Evolutionary conservation across 805 yeast species (phyloP), one percentile per base, ranked within the genome.

Genomic region (Metahyphopichia silvanorum): DNA sequence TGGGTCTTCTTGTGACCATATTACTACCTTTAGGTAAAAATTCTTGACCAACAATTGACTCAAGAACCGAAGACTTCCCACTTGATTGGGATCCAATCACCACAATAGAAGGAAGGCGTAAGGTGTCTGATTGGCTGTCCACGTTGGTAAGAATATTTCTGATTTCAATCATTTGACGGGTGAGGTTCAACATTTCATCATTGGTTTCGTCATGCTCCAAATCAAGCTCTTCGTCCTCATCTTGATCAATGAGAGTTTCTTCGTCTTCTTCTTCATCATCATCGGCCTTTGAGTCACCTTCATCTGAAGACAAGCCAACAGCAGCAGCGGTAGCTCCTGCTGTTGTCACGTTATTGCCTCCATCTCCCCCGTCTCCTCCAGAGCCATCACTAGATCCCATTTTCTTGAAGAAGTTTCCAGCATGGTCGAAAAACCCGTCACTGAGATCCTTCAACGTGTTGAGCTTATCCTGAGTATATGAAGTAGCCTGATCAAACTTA

Each of bases 1-100:
- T 91, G 2, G 99, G 99, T 47, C 98, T 75, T 57, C 98, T 77
- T 0, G 99, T 93, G 21, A 94, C 98, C 98, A 93, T 94, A 54
- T 94, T 93, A 25, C 86, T 77, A 20, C 99, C 99, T 58, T 93
- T 93, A 21, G 99, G 99, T 37, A 93, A 65, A 46, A 93, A 93
- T 55, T 93, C 97, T 47, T 86, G 95, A n/a, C 99, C 99, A 4
- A 93, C 99, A 37, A 93, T 85, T 5, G 96, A 77, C 57, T 93
- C 98, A 29, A 93, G 70, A 1, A 93, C 98, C 1, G 98, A 91
- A 0, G 97, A 87, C 57, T 93, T 93, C 27, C 99, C 99, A 26
- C 96, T 86, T 6, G 95, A 85, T 64, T 93, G 99, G 1, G 98
- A 91, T 0, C 99, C 99, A 40, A 93, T 77, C 2, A 93, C 98